These are phyloP conservation scores for Neurospora discreta DNA, from an alignment of 495 filamentous ascomycete genomes.

Conservation along the genomic window DNA sequence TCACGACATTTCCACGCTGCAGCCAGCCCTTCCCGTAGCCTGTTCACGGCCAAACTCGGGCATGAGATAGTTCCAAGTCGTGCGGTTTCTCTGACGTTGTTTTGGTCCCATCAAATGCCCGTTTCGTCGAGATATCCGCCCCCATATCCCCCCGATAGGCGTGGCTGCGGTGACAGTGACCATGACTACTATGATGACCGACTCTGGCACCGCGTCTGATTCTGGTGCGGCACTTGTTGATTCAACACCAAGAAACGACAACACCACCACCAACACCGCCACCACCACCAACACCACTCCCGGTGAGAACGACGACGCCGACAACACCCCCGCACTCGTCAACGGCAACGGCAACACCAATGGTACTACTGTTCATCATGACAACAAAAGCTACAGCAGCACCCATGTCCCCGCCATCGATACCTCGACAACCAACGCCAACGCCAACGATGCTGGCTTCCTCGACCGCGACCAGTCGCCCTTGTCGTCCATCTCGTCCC, in stretches of 20 bases:
- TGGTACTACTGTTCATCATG: not conserved
- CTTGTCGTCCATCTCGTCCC: not conserved
- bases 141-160: constrained; percentile 16
- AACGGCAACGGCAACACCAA: not conserved
- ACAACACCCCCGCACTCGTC: not conserved
- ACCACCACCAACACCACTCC: not conserved
- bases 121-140: constrained; percentile 56
- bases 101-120: constrained; percentile 49
- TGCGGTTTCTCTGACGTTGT: constrained; percentile 53
- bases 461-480: not conserved
- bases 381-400: not conserved
- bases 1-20: constrained; percentile 27
- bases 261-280: constrained; percentile 6
- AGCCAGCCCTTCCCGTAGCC: constrained; percentile 25
- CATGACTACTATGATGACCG: constrained; percentile 9
- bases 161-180: not conserved
- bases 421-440: not conserved
- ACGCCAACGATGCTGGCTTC: not conserved
- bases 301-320: not conserved
- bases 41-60: constrained; percentile 54
- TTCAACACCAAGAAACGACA: constrained; percentile 9
- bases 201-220: constrained; percentile 3
- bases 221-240: not conserved
- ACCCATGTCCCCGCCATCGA: not conserved
- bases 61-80: constrained; percentile 37